These are phyloP conservation scores for Cruciata laevipes DNA, from an alignment of 257 asterid genomes.

Conservation along the genomic window DNA sequence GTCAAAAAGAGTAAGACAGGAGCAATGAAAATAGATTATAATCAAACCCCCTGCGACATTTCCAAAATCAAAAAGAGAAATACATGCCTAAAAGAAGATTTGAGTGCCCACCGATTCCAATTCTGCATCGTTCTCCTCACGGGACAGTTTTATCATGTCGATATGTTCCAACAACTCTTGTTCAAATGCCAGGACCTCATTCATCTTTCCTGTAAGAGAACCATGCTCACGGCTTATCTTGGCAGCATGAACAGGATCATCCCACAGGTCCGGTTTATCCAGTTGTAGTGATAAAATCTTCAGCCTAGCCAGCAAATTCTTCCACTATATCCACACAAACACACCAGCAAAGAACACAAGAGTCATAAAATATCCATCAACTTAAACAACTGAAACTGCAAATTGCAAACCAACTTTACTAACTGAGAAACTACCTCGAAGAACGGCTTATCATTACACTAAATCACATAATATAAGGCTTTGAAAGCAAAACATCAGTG, in stretches of 20 bases:
- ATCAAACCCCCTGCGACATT: slow-evolving; percentile 1
- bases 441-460: neutral
- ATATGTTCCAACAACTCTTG: slow-evolving; percentile 78
- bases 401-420: neutral
- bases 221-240: slow-evolving; percentile 94
- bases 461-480: neutral
- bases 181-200: slow-evolving; percentile 65
- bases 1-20: neutral
- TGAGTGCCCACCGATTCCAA: slow-evolving; percentile 69
- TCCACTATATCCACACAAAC: slow-evolving; percentile 54
- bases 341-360: slow-evolving; percentile 5
- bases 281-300: slow-evolving; percentile 57
- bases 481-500: neutral
- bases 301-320: slow-evolving; percentile 41
- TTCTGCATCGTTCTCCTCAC: slow-evolving; percentile 78
- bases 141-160: slow-evolving; percentile 92
- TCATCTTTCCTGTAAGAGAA: slow-evolving; percentile 62
- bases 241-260: slow-evolving; percentile 78
- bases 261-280: slow-evolving; percentile 74
- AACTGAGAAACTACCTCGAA: neutral
- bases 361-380: neutral
- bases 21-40: neutral
- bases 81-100: slow-evolving; percentile 43
- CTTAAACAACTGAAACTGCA: neutral
- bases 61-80: slow-evolving; percentile 10